Percentiles rank a stretch among this genome's conserved stretches.
Conservation (phyloP, 2,329 filamentous ascomycete genomes). For the Leptoxyphium fumago region DNA sequence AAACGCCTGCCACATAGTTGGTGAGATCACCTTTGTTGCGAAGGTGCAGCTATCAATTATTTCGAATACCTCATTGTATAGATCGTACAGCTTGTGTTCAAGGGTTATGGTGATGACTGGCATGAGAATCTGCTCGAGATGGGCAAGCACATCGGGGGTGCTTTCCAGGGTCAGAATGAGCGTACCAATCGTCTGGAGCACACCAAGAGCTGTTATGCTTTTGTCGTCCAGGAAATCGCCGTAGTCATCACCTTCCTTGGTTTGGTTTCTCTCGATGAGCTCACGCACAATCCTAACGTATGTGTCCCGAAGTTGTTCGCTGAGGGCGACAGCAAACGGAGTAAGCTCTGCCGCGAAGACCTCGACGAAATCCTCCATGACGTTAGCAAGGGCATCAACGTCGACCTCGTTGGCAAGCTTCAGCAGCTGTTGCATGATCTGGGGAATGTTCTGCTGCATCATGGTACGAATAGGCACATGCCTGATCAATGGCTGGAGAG, state of each 20-base stretch:
- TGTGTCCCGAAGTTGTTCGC: slow-evolving; percentile 88
- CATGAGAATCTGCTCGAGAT: slow-evolving; percentile 92
- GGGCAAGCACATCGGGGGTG: slow-evolving; percentile 84
- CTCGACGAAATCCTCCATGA: slow-evolving; percentile 99
- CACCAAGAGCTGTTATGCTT: slow-evolving; percentile 91
- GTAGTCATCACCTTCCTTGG: slow-evolving; percentile 63
- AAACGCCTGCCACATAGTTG: slow-evolving; percentile 97
- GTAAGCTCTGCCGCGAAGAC: slow-evolving; percentile 95
- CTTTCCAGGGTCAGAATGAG: slow-evolving; percentile 93
- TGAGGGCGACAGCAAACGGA: slow-evolving; percentile 89
- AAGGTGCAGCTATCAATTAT: slow-evolving; percentile 99
- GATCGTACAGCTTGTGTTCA: slow-evolving; percentile 92
- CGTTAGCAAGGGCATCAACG: slow-evolving; percentile 90
- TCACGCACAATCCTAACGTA: slow-evolving; percentile 89
- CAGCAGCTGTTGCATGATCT: slow-evolving; percentile 97
- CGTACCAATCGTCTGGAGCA: slow-evolving; percentile 93
- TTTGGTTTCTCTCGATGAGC: slow-evolving; percentile 74
- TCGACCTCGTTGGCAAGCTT: slow-evolving; percentile 97
- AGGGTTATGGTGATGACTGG: slow-evolving; percentile 91
- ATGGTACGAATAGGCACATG: slow-evolving; percentile 86
- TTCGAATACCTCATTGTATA: slow-evolving; percentile 97
- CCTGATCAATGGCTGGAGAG: slow-evolving; percentile 85
- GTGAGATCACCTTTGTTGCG: slow-evolving; percentile 85
- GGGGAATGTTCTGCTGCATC: slow-evolving; percentile 96
- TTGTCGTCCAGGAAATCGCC: slow-evolving; percentile 95